Percentiles rank a stretch among this genome's conserved stretches.
Conservation (phyloP, 805 yeast genomes). For the Metschnikowia rubicola region DNA sequence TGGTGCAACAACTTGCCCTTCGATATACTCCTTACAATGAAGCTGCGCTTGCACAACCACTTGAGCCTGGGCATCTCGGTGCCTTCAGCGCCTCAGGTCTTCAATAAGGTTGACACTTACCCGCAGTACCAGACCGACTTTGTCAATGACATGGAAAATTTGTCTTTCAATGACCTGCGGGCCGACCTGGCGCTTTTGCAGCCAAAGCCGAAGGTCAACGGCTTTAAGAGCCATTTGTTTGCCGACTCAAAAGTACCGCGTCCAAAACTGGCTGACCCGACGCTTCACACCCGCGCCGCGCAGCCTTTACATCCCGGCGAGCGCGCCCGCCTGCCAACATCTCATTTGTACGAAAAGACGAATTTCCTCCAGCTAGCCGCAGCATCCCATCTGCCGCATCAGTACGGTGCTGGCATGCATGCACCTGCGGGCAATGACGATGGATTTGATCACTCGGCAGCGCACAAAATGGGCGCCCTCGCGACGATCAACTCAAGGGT, state of each 20-base stretch:
- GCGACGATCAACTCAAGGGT: constrained; percentile 60
- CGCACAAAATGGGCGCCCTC: constrained; percentile 63
- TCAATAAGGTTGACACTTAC: constrained; percentile 6
- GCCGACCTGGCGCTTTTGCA: constrained; percentile 9
- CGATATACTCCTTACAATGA: constrained; percentile 49
- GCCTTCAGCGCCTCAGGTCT: constrained; percentile 14
- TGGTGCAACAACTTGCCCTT: constrained; percentile 48
- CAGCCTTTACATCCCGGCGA: constrained; percentile 19
- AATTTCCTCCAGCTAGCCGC: constrained; percentile 38
- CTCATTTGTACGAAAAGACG: constrained; percentile 43
- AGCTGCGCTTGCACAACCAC: constrained; percentile 43
- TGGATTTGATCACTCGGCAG: constrained; percentile 31
- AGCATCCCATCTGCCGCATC: constrained; percentile 17
- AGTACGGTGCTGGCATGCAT: constrained; percentile 4
- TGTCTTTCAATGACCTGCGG: constrained; percentile 9
- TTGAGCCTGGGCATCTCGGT: constrained; percentile 17
- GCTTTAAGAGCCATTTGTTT: constrained; percentile 16
- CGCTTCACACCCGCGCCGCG: constrained; percentile 12
- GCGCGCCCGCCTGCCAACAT: constrained; percentile 38
- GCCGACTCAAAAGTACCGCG: constrained; percentile 18
- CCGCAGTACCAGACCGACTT: constrained; percentile 8
- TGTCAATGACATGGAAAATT: constrained; percentile 14
- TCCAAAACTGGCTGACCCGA: constrained; percentile 22
- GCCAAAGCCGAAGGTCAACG: constrained; percentile 18
- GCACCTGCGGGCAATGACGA: constrained; percentile 5